Conservation (phyloP, 169 alveolate genomes). For the Blepharisma undulans region DNA sequence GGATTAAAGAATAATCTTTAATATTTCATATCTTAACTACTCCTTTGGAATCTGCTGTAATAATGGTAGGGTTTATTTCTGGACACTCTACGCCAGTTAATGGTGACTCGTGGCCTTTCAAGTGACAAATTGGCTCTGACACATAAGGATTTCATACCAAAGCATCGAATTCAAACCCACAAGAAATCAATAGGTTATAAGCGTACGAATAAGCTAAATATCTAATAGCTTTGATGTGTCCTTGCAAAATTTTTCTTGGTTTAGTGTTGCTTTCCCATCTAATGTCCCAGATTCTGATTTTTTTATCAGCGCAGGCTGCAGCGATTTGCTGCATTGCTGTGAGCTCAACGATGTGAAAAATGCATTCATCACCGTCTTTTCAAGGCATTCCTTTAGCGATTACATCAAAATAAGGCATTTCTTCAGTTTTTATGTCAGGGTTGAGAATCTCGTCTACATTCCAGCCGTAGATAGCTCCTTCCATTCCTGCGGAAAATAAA, state of each 20-base stretch:
- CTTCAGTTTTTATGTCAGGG: slow-evolving; percentile 54
- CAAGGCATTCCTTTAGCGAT: slow-evolving; percentile 66
- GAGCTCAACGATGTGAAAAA: slow-evolving; percentile 54
- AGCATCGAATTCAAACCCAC: slow-evolving; percentile 54
- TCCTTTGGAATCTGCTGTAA: slow-evolving; percentile 77
- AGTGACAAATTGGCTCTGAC: slow-evolving; percentile 57
- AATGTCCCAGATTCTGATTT: slow-evolving; percentile 63
- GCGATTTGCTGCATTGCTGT: slow-evolving; percentile 64
- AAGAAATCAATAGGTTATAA: slow-evolving; percentile 54
- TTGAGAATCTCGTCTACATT: slow-evolving; percentile 54
- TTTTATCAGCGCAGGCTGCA: slow-evolving; percentile 61
- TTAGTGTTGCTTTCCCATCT: slow-evolving; percentile 30
- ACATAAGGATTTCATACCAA: slow-evolving; percentile 79
- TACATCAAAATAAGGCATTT: slow-evolving; percentile 53
- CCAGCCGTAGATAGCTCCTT: slow-evolving; percentile 65
- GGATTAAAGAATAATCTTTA: slow-evolving; percentile 65
- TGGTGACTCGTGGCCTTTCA: slow-evolving; percentile 75
- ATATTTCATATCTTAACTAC: slow-evolving; percentile 75
- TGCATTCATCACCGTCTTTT: slow-evolving; percentile 47
- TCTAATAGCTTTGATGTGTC: slow-evolving; percentile 70
- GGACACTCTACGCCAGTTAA: slow-evolving; percentile 69
- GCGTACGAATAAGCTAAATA: slow-evolving; percentile 64
- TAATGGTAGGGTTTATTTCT: slow-evolving; percentile 58
- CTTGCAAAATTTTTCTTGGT: slow-evolving; percentile 36
- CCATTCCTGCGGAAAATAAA: slow-evolving; percentile 65